Conservation (phyloP, 1,139 yeast species). For the Hemisphaericaspora xylofermentans region DNA sequence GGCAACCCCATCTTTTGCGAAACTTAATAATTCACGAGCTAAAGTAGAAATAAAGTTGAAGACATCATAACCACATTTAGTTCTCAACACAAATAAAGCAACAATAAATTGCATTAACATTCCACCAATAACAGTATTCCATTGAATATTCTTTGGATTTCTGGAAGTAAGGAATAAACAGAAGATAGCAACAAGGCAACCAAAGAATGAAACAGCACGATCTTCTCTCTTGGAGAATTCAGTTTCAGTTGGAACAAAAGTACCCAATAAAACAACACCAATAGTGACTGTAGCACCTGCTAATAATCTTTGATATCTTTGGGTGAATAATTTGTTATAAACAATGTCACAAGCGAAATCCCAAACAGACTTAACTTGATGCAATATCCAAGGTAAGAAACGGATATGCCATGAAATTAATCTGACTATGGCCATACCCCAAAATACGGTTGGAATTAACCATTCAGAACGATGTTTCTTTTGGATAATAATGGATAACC, state of each 20-base stretch:
- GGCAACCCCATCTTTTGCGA: constrained; percentile 63
- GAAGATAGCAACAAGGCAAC: constrained; percentile 49
- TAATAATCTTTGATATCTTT: constrained; percentile 38
- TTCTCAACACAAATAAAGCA: constrained; percentile 62
- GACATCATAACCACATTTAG: constrained; percentile 60
- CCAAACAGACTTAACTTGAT: constrained; percentile 39
- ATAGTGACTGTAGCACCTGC: constrained; percentile 48
- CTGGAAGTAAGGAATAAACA: constrained; percentile 49
- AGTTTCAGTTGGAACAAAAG: constrained; percentile 56
- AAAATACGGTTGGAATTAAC: constrained; percentile 63
- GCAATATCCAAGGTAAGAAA: constrained; percentile 33
- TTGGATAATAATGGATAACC: constrained; percentile 60
- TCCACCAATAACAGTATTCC: constrained; percentile 66
- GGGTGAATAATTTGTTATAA: constrained; percentile 36
- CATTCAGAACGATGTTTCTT: constrained; percentile 52
- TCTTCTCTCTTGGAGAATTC: constrained; percentile 49
- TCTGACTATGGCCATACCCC: constrained; percentile 54
- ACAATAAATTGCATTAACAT: constrained; percentile 61
- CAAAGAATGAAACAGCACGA: constrained; percentile 61
- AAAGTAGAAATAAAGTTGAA: constrained; percentile 61
- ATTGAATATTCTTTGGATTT: constrained; percentile 47
- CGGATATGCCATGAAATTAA: constrained; percentile 54
- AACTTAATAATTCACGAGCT: constrained; percentile 61
- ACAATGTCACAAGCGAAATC: constrained; percentile 35
- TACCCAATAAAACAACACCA: constrained; percentile 51